These are phyloP conservation scores for Schizonepeta tenuifolia DNA, from an alignment of 257 asterid species.

Conservation along the genomic window DNA sequence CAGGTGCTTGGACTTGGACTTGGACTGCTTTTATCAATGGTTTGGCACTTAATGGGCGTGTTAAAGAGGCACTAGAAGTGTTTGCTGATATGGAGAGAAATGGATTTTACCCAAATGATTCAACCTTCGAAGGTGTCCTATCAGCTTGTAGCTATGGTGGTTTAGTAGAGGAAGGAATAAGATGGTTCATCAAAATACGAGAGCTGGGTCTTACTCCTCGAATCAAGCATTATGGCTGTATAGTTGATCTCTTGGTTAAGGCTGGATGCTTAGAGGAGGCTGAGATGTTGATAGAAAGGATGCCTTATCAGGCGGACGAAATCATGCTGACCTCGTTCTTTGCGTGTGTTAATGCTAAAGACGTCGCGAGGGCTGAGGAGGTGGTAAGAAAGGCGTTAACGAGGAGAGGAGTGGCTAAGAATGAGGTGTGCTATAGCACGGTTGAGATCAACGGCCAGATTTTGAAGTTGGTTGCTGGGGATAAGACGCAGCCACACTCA, in stretches of 20 bases:
- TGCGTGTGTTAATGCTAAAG: constrained; percentile 85
- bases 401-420: constrained; percentile 74
- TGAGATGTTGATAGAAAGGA: constrained; percentile 63
- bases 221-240: constrained; percentile 90
- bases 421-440: constrained; percentile 76
- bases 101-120: constrained; percentile 58
- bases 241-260: constrained; percentile 82
- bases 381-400: constrained; percentile 64
- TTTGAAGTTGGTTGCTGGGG: constrained; percentile 75
- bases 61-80: constrained; percentile 68
- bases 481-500: constrained; percentile 49
- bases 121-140: constrained; percentile 71
- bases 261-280: constrained; percentile 89
- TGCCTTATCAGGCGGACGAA: constrained; percentile 90
- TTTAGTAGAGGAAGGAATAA: constrained; percentile 82
- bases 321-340: constrained; percentile 85
- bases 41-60: constrained; percentile 81
- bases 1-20: constrained; percentile 71
- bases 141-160: constrained; percentile 97
- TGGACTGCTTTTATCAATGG: constrained; percentile 94
- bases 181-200: constrained; percentile 70
- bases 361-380: constrained; percentile 74
- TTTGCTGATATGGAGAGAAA: constrained; percentile 59
- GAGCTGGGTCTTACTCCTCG: constrained; percentile 50
- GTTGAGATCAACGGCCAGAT: constrained; percentile 65